phyloP scores from a whole-genome alignment of 2,329 filamentous ascomycete species.

The Ceratocystis smalleyi region DNA sequence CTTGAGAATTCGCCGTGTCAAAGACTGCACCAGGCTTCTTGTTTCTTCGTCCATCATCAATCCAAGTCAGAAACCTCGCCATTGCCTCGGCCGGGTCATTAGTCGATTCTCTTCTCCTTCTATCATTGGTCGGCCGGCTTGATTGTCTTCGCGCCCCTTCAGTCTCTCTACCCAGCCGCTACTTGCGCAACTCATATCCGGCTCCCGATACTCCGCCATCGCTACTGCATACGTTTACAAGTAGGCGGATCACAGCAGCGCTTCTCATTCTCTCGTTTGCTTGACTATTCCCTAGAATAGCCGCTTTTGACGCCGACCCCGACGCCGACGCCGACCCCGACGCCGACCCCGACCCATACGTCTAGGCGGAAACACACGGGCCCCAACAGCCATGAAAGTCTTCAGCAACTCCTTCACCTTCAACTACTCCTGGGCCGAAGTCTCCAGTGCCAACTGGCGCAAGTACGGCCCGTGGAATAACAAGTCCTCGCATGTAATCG shows the following conservation, averaged over 20 bases:
- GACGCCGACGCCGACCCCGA: not conserved
- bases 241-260: not conserved
- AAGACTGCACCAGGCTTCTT: not conserved
- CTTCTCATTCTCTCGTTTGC: not conserved
- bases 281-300: not conserved
- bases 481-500: constrained; percentile 90
- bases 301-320: not conserved
- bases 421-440: constrained; percentile 97
- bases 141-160: too few species aligned
- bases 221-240: not conserved
- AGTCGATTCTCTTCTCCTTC: not conserved
- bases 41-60: not conserved
- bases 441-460: constrained; percentile 92
- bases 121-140: not conserved
- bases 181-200: not conserved
- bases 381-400: constrained; percentile 59
- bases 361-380: constrained; percentile 17
- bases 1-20: not conserved
- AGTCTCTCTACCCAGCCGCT: not conserved
- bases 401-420: constrained; percentile 83
- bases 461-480: constrained; percentile 99
- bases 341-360: not conserved
- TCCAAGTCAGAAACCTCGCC: not conserved
- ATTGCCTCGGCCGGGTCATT: too few species aligned
- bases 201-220: not conserved